phyloP scores from a whole-genome alignment of 2,329 filamentous ascomycete species.

The Daldinia eschscholtzii region DNA sequence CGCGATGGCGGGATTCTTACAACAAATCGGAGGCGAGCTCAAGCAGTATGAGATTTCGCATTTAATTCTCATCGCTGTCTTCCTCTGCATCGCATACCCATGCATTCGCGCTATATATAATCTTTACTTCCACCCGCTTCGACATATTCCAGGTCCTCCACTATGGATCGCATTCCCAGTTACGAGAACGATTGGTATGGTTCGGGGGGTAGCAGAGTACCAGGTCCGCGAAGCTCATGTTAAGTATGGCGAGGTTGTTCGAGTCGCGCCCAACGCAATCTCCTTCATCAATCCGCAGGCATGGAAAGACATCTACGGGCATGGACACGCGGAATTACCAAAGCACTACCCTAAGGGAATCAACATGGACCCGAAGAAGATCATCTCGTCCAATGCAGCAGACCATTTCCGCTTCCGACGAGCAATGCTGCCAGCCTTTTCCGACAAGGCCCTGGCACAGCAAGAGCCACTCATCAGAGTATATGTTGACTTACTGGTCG shows the following conservation, averaged over 20 bases:
- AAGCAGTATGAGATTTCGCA: slow-evolving; percentile 6
- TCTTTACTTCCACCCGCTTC: slow-evolving; percentile 51
- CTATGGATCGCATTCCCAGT: slow-evolving; percentile 48
- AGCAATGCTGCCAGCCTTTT: slow-evolving; percentile 65
- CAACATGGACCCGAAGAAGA: slow-evolving; percentile 45
- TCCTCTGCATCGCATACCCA: slow-evolving; percentile 32
- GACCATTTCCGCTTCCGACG: slow-evolving; percentile 64
- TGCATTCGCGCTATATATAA: slow-evolving; percentile 44
- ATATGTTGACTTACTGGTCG: slow-evolving; percentile 52
- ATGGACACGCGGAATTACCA: slow-evolving; percentile 48
- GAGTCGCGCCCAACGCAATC: slow-evolving; percentile 55
- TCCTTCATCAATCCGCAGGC: slow-evolving; percentile 55
- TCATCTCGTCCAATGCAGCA: slow-evolving; percentile 44
- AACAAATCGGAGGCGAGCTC: slow-evolving; percentile 26
- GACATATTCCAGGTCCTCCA: slow-evolving; percentile 47
- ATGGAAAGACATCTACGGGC: slow-evolving; percentile 59
- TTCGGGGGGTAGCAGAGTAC: slow-evolving; percentile 38
- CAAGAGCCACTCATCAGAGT: slow-evolving; percentile 53
- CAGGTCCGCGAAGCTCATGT: slow-evolving; percentile 45
- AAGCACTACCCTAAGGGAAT: slow-evolving; percentile 48
- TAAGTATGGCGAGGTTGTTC: slow-evolving; percentile 53
- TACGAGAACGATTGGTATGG: slow-evolving; percentile 39
- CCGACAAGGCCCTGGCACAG: slow-evolving; percentile 52
- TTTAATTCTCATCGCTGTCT: slow-evolving; percentile 8
- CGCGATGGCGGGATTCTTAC: slow-evolving; percentile 34